Conservation (phyloP, 2,329 filamentous ascomycete genomes). For the Fusarium setosum region DNA sequence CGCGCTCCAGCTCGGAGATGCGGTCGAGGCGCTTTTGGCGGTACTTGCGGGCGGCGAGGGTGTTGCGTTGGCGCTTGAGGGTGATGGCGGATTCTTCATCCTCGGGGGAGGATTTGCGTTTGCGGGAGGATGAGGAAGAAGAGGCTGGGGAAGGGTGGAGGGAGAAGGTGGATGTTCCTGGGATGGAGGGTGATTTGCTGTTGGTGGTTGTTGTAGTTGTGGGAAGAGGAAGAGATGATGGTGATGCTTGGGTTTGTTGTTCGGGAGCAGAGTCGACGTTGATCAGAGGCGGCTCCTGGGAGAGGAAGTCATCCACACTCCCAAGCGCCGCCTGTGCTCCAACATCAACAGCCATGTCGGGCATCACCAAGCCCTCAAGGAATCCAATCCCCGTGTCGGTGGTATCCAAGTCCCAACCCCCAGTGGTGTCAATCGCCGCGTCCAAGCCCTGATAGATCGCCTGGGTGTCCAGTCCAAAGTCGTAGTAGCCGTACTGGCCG, state of each 20-base stretch:
- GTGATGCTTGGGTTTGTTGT: slow-evolving; percentile 9
- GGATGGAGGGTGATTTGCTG: slow-evolving; percentile 35
- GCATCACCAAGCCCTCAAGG: slow-evolving; percentile 28
- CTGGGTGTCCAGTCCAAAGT: slow-evolving; percentile 19
- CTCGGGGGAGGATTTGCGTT: slow-evolving; percentile 38
- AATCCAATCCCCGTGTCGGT: slow-evolving; percentile 16
- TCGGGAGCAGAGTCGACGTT: slow-evolving; percentile 27
- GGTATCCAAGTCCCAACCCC: slow-evolving; percentile 24
- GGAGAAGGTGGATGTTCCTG: slow-evolving; percentile 39
- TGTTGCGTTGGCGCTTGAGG: slow-evolving; percentile 74
- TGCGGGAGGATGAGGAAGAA: slow-evolving; percentile 26
- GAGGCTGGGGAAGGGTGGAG: slow-evolving; percentile 29
- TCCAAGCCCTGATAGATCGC: slow-evolving; percentile 16
- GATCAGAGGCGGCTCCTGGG: slow-evolving; percentile 26
- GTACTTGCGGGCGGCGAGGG: slow-evolving; percentile 77
- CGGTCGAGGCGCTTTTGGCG: slow-evolving; percentile 77
- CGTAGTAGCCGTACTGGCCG: slow-evolving; percentile 16
- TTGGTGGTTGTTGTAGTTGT: slow-evolving; percentile 7
- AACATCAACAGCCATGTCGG: slow-evolving; percentile 9
- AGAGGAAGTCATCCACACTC: slow-evolving; percentile 31
- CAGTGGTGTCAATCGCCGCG: background rate
- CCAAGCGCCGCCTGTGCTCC: slow-evolving; percentile 18
- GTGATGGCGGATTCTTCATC: slow-evolving; percentile 42
- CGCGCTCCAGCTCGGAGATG: slow-evolving; percentile 69
- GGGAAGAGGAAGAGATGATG: slow-evolving; percentile 1